Conservation (phyloP, 2,329 filamentous ascomycete genomes). For the Xylariaceae sp. region DNA sequence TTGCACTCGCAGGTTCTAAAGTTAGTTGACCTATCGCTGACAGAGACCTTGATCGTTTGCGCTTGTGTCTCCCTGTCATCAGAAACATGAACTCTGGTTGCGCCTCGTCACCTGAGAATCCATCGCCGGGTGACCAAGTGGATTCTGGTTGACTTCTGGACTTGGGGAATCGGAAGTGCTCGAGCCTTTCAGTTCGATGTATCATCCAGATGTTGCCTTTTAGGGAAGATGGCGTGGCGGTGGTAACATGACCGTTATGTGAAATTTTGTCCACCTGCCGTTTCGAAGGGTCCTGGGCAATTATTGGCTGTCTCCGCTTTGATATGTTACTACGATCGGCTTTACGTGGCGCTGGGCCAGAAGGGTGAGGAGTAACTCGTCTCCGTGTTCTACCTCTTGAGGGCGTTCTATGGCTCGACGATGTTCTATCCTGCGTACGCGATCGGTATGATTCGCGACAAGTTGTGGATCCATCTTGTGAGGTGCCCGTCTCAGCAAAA, state of each 20-base stretch:
- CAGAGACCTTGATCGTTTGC: constrained; percentile 16
- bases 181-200: constrained; percentile 1
- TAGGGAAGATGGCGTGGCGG: no score
- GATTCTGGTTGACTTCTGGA: constrained; percentile 16
- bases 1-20: constrained; percentile 12
- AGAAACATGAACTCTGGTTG: constrained; percentile 19
- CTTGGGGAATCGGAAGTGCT: constrained; percentile 24
- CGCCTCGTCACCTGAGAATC: constrained; percentile 28
- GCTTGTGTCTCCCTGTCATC: constrained; percentile 22
- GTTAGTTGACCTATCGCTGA: constrained; percentile 22
- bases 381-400: constrained; percentile 10
- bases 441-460: neutral
- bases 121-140: constrained; percentile 26
- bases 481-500: no score
- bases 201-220: no score
- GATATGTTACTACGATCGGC: constrained; percentile 3
- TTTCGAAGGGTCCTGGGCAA: no score
- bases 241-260: no score
- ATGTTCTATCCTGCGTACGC: neutral
- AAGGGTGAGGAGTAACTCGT: constrained; percentile 3
- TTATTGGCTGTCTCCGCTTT: neutral
- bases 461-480: no score
- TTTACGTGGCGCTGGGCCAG: constrained; percentile 1
- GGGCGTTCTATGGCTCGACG: constrained; percentile 3
- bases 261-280: no score